These are phyloP conservation scores for Colletotrichum shisoi DNA, from an alignment of 2,329 filamentous ascomycete species.

Conservation along the genomic window DNA sequence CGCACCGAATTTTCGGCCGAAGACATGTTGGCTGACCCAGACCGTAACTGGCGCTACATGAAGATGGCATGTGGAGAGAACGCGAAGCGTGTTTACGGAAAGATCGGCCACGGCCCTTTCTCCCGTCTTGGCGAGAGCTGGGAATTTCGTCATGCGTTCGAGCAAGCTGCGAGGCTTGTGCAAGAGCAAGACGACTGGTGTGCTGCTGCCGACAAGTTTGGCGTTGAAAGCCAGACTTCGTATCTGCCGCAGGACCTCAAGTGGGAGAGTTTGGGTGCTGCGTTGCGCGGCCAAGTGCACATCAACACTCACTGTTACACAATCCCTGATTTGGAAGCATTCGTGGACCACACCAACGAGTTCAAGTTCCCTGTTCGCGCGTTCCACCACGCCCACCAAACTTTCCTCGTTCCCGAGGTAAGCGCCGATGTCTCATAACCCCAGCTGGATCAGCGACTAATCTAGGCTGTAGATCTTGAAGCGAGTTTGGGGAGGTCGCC, in stretches of 20 bases:
- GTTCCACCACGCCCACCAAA: conserved; percentile 75
- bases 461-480: conserved; percentile 57
- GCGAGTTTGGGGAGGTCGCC: conserved; percentile 61
- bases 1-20: conserved; percentile 68
- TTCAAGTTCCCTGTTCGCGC: conserved; percentile 72
- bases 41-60: conserved; percentile 72
- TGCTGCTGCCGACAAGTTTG: conserved; percentile 59
- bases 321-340: conserved; percentile 71
- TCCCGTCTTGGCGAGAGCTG: conserved; percentile 74
- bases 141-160: conserved; percentile 72
- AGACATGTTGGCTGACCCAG: conserved; percentile 72
- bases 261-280: conserved; percentile 70
- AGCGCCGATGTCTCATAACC: conserved; percentile 22
- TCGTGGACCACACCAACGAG: conserved; percentile 75
- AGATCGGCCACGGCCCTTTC: conserved; percentile 61
- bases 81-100: conserved; percentile 68
- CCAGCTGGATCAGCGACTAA: conserved; percentile 21
- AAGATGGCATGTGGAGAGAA: conserved; percentile 82
- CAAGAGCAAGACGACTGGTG: conserved; percentile 75
- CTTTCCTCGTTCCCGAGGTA: conserved; percentile 71
- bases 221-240: conserved; percentile 59
- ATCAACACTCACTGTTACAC: conserved; percentile 78
- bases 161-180: conserved; percentile 65
- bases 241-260: conserved; percentile 70
- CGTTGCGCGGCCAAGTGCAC: conserved; percentile 71